Evolutionary conservation across 306 rosid genomes (phyloP).

Genomic region (Gastrolobium bilobum): DNA sequence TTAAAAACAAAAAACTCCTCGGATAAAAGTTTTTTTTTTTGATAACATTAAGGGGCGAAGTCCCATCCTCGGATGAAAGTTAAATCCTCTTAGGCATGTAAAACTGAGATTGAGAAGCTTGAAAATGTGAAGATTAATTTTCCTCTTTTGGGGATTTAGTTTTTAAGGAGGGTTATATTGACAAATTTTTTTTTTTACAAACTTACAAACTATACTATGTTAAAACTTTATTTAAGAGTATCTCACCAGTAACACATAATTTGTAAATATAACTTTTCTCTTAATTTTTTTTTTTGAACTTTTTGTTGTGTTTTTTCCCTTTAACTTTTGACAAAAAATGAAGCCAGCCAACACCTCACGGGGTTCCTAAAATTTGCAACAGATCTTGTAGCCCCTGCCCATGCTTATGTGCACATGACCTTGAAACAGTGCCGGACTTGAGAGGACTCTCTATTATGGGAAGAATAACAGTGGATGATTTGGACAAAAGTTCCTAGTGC

Average conservation of each 20-base stretch:
- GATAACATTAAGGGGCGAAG: no score
- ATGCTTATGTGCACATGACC: conserved; percentile 64
- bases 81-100: no score
- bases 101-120: not conserved
- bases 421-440: conserved; percentile 18
- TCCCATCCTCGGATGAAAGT: no score
- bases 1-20: no score
- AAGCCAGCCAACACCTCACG: conserved; percentile 48
- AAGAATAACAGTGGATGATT: conserved; percentile 1
- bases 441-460: conserved; percentile 40
- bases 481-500: not conserved
- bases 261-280: no score
- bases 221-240: no score
- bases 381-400: conserved; percentile 61
- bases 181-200: no score
- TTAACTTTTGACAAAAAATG: conserved; percentile 40
- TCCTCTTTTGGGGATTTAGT: conserved; percentile 20
- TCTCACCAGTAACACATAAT: no score
- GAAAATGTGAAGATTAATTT: conserved; percentile 20
- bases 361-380: conserved; percentile 40
- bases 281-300: conserved; percentile 21
- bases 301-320: conserved; percentile 33
- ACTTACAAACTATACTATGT: no score
- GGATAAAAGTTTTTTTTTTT: no score
- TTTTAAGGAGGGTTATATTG: no score